Evolutionary conservation across 2,329 filamentous ascomycete species (phyloP).

Genomic region (Arachnopeziza araneosa): DNA sequence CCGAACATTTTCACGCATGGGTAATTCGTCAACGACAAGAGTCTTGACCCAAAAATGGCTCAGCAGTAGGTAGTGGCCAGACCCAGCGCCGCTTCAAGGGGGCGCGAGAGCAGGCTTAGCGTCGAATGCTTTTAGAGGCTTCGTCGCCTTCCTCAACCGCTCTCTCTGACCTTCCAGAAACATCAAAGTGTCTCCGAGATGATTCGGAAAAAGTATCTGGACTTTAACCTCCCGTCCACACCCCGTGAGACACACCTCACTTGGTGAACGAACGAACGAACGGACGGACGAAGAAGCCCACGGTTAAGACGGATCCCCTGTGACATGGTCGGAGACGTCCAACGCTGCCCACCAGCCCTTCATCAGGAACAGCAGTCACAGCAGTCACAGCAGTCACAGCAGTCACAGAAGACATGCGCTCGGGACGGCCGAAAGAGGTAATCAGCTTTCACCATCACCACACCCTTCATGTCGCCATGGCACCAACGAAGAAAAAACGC

Average conservation of each 20-base stretch:
- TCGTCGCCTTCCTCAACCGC: no score
- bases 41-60: no score
- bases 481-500: not conserved
- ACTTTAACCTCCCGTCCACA: not conserved
- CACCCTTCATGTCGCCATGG: not conserved
- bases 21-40: no score
- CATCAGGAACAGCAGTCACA: not conserved
- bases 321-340: not conserved
- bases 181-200: not conserved
- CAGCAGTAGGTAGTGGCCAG: no score
- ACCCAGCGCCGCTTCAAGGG: no score
- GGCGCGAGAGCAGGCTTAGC: no score
- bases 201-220: not conserved
- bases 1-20: slow-evolving; percentile 2
- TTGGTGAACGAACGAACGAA: no score
- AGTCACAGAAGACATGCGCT: not conserved
- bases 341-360: not conserved
- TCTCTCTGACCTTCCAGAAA: not conserved
- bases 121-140: not conserved
- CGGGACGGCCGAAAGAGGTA: not conserved
- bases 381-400: no score
- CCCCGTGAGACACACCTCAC: not conserved
- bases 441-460: not conserved
- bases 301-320: not conserved
- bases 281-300: no score